Evolutionary conservation across 2,329 filamentous ascomycete species (phyloP).

Genomic region (Xylariaceae sp.): DNA sequence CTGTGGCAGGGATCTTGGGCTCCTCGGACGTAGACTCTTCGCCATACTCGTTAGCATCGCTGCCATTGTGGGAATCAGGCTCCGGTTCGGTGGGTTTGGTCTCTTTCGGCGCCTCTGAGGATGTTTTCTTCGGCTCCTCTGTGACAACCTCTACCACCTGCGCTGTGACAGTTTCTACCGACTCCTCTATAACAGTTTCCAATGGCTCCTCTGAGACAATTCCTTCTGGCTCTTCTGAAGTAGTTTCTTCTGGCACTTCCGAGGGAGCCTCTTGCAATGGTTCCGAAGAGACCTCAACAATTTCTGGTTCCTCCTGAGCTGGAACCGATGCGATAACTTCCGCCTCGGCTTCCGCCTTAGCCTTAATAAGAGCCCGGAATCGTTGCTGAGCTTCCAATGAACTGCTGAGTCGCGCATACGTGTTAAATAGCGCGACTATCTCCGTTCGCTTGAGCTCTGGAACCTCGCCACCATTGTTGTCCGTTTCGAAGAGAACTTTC

Average conservation of each 20-base stretch:
- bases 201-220: too few species aligned
- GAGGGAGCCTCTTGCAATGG: background rate
- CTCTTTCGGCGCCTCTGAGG: background rate
- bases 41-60: constrained; percentile 37
- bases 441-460: constrained; percentile 81
- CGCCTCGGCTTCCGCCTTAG: constrained; percentile 24
- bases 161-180: too few species aligned
- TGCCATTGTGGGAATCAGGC: constrained; percentile 26
- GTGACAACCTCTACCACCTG: background rate
- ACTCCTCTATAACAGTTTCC: too few species aligned
- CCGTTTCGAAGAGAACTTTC: constrained; percentile 94
- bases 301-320: constrained; percentile 42
- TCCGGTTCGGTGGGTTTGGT: constrained; percentile 16
- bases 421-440: constrained; percentile 91
- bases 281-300: constrained; percentile 26
- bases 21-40: constrained; percentile 33
- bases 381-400: constrained; percentile 69
- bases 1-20: constrained; percentile 35
- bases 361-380: constrained; percentile 56
- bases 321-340: constrained; percentile 25
- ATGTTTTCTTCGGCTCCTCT: background rate
- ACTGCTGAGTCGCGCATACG: constrained; percentile 78
- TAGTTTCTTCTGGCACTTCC: background rate
- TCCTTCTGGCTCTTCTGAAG: background rate
- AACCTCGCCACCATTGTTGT: constrained; percentile 56